Evolutionary conservation across 345 rosid species (phyloP).

Genomic region (Syzygium aqueum): DNA sequence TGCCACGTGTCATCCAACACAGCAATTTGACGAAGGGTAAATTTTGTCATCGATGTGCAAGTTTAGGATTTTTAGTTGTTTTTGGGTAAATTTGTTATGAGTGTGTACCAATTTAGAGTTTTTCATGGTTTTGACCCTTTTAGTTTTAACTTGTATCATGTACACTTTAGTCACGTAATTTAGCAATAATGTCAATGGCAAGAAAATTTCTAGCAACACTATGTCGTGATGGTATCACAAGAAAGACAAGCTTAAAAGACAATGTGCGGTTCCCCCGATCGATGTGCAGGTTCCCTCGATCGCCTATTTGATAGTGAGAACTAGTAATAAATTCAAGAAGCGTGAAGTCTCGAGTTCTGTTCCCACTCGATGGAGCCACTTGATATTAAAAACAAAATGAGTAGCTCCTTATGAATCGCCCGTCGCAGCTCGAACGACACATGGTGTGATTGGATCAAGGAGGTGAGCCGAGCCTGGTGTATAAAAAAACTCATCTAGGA

Average conservation of each 20-base stretch:
- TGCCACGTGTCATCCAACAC: too few species aligned
- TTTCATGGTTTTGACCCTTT: background rate
- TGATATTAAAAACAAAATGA: background rate
- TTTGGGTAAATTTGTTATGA: too few species aligned
- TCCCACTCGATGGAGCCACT: background rate
- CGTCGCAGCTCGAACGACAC: rapidly evolving
- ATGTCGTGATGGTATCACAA: background rate
- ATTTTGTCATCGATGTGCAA: too few species aligned
- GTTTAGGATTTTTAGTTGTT: too few species aligned
- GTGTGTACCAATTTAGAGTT: too few species aligned
- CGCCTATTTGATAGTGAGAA: background rate
- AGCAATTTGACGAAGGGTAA: too few species aligned
- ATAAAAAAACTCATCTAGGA: too few species aligned
- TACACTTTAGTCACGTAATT: background rate
- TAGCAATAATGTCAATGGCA: background rate
- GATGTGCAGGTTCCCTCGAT: background rate
- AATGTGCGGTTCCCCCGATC: too few species aligned
- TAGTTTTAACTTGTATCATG: background rate
- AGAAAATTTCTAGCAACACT: background rate
- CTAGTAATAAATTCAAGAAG: background rate
- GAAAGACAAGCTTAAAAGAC: too few species aligned
- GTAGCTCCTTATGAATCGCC: background rate
- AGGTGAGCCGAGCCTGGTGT: background rate
- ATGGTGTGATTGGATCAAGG: background rate
- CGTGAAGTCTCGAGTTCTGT: too few species aligned